A percentile compares a stretch with the other conserved stretches of the same genome.
phyloP scores from a whole-genome alignment of 1,284 basidiomycete species.

The Porogramme epimiltina region DNA sequence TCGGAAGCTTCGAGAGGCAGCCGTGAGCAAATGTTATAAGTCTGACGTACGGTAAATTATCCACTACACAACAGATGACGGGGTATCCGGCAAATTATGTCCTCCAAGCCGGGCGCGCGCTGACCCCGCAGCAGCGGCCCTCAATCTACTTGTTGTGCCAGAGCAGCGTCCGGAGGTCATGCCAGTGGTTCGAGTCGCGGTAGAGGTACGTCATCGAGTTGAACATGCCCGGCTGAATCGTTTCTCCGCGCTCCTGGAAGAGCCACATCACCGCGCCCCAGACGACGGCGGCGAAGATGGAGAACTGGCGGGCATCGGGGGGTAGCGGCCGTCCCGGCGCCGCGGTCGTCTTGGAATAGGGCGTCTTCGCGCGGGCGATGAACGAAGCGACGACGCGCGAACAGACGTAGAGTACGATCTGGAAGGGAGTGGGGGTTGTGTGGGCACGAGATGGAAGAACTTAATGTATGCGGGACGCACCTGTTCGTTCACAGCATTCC shows the following conservation, averaged over 20 bases:
- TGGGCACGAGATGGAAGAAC: background rate
- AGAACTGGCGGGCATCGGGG: slow-evolving; percentile 82
- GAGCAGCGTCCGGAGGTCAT: slow-evolving; percentile 65
- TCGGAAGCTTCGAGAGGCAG: too few species aligned
- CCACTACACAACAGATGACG: too few species aligned
- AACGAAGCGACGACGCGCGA: slow-evolving; percentile 88
- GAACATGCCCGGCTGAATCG: slow-evolving; percentile 93
- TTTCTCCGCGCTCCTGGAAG: slow-evolving; percentile 84
- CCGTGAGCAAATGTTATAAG: too few species aligned
- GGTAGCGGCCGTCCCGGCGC: slow-evolving; percentile 69
- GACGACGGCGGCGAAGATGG: slow-evolving; percentile 84
- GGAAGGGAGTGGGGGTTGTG: background rate
- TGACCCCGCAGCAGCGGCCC: too few species aligned
- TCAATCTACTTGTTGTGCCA: slow-evolving; percentile 72
- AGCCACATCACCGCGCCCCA: slow-evolving; percentile 99
- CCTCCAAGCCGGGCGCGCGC: too few species aligned
- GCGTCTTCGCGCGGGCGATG: slow-evolving; percentile 69
- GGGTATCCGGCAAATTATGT: too few species aligned
- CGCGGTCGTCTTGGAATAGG: slow-evolving; percentile 41
- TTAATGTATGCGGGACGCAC: slow-evolving; percentile 42
- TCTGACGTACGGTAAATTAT: too few species aligned
- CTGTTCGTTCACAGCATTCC: slow-evolving; percentile 98
- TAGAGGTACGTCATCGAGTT: slow-evolving; percentile 84
- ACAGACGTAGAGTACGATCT: slow-evolving; percentile 97
- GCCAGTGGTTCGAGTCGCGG: slow-evolving; percentile 79